Evolutionary conservation across 1,284 basidiomycete genomes (phyloP), one percentile per base, ranked within the genome.

Genomic region (Boletus subluridellus): DNA sequence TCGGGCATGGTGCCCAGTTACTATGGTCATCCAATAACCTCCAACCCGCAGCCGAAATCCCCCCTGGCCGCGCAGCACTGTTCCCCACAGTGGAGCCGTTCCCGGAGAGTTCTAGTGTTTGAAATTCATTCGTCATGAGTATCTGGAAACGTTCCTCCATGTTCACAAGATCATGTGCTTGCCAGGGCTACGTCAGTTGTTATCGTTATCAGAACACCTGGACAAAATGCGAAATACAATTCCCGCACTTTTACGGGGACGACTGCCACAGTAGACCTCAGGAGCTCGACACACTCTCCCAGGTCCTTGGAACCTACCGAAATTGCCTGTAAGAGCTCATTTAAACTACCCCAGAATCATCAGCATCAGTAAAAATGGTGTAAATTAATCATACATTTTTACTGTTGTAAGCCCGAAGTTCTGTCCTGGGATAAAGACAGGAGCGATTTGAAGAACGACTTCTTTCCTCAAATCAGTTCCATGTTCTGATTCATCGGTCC

Each of bases 1-100:
- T 85, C 5, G 88, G 87, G 66, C 82, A 84, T 4, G 83, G 77
- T 62, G 73, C 77, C 89, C 88, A 90, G 32, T 72, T 70, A 17
- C 73, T 74, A 30, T 61, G 69, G 39, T 69, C 65, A 39, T 77
- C 73, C 9, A 86, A 69, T 45, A 76, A 58, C 49, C 74, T 74
- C 87, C 87, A 90, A 17, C 87, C 88, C 35, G 11, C 7, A 39
- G 54, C 54, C 28, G 51, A 38, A 54, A 41, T 49, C 14, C 30
- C 44, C 14, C 52, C 62, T 42, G 57, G 7, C 7, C 26, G 52
- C 15, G 17, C 28, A 47, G 41, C 39, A 10, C 4, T 24, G 30
- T 45, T 54, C 35, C 14, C 49, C 39, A 38, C 11, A 21, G 35
- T 12, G 37, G 49, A n/a, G 24, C 11, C 51, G 41, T 49, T 38